These are phyloP conservation scores for Globisporangium carolinianum DNA, from an alignment of 352 stramenopile species.

Conservation along the genomic window DNA sequence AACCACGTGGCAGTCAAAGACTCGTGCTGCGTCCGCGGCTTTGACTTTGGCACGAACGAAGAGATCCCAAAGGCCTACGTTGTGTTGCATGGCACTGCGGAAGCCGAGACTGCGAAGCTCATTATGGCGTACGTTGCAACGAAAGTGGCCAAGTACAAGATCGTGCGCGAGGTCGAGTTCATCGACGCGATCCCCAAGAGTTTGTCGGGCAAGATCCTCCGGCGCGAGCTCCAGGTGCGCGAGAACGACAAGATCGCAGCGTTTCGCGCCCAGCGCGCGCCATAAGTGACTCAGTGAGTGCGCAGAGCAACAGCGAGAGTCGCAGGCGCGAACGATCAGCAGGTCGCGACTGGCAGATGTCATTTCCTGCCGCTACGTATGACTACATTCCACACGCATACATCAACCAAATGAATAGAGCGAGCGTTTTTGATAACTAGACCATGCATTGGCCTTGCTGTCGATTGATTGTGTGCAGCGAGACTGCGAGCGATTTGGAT, in stretches of 20 bases:
- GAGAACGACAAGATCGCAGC: slow-evolving; percentile 23
- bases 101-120: slow-evolving; percentile 4
- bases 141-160: slow-evolving; percentile 84
- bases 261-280: not conserved
- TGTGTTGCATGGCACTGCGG: slow-evolving; percentile 49
- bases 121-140: slow-evolving; percentile 67
- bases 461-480: too few species aligned
- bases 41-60: slow-evolving; percentile 44
- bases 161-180: slow-evolving; percentile 82
- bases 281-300: not conserved
- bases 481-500: too few species aligned
- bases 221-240: slow-evolving; percentile 57
- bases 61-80: slow-evolving; percentile 91
- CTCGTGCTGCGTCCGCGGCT: slow-evolving; percentile 42
- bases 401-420: too few species aligned
- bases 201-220: slow-evolving; percentile 89
- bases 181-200: slow-evolving; percentile 88
- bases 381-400: too few species aligned
- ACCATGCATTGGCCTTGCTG: too few species aligned
- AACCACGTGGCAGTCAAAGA: slow-evolving; percentile 50
- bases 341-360: too few species aligned
- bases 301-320: too few species aligned
- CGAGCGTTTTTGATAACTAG: too few species aligned
- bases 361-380: too few species aligned
- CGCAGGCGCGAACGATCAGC: too few species aligned